These are phyloP conservation scores for Sarocladium kiliense DNA, from an alignment of 2,329 filamentous ascomycete species.

Conservation along the genomic window DNA sequence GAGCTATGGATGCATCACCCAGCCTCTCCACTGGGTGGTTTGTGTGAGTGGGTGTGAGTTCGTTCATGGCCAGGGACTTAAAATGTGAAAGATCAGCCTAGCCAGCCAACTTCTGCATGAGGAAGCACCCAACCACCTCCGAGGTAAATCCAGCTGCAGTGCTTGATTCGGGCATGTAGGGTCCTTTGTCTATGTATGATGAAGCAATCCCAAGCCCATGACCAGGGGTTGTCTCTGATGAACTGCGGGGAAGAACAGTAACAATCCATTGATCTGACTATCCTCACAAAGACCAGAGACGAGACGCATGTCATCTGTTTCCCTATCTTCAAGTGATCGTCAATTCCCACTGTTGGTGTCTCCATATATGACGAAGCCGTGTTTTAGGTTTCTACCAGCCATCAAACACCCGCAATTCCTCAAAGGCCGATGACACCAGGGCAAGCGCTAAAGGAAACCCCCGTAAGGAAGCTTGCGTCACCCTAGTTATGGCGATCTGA, in stretches of 20 bases:
- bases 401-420: not conserved
- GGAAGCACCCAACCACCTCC: not conserved
- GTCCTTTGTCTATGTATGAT: not conserved
- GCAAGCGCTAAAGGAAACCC: not conserved
- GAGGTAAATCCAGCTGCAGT: not conserved
- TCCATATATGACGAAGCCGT: not conserved
- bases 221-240: not conserved
- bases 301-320: no score
- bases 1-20: no score
- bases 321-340: no score
- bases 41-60: constrained; percentile 1
- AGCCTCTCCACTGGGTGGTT: not conserved
- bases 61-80: no score
- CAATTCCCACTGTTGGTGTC: no score
- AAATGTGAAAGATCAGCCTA: not conserved
- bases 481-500: not conserved
- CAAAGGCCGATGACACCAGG: not conserved
- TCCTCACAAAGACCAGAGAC: no score
- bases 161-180: not conserved
- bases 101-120: not conserved
- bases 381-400: not conserved
- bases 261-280: no score
- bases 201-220: not conserved
- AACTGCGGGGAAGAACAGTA: not conserved
- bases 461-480: not conserved